Conservation (phyloP, 2,329 filamentous ascomycete species). For the Sphaerostilbella broomeana region DNA sequence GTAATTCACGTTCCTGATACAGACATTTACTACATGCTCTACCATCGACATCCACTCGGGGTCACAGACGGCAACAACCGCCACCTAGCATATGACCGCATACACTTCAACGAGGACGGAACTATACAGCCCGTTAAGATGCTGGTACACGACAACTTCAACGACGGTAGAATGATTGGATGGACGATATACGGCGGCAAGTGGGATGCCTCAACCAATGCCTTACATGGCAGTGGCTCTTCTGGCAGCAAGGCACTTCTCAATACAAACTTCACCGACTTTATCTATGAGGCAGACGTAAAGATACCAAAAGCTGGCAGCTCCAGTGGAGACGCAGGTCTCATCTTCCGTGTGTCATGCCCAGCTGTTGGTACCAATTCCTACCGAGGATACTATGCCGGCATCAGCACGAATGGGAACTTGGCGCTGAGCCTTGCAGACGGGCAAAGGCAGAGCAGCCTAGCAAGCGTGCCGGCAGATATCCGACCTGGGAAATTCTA, state of each 20-base stretch:
- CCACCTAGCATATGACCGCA: constrained; percentile 40
- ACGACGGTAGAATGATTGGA: constrained; percentile 31
- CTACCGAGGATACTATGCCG: constrained; percentile 25
- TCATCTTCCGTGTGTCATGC: constrained; percentile 30
- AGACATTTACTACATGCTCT: constrained; percentile 42
- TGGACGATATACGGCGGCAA: constrained; percentile 26
- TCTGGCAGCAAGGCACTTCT: constrained; percentile 10
- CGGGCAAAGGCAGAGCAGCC: constrained; percentile 8
- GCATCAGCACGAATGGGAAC: constrained; percentile 21
- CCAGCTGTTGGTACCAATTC: constrained; percentile 12
- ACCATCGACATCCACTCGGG: constrained; percentile 38
- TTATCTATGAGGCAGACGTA: constrained; percentile 12
- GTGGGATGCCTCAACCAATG: constrained; percentile 4
- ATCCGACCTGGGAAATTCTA: constrained; percentile 10
- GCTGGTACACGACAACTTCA: constrained; percentile 38
- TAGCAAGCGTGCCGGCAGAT: constrained; percentile 9
- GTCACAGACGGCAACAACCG: constrained; percentile 41
- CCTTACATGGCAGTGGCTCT: constrained; percentile 1
- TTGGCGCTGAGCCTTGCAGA: constrained; percentile 20
- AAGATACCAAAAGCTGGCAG: constrained; percentile 2
- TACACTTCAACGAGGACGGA: constrained; percentile 39
- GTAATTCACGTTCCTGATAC: constrained; percentile 38
- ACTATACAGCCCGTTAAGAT: constrained; percentile 38
- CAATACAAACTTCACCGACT: constrained; percentile 15
- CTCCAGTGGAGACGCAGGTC: constrained; percentile 23